phyloP scores from a whole-genome alignment of 139 green algal genomes.

The Tetradesmus lagerheimii region DNA sequence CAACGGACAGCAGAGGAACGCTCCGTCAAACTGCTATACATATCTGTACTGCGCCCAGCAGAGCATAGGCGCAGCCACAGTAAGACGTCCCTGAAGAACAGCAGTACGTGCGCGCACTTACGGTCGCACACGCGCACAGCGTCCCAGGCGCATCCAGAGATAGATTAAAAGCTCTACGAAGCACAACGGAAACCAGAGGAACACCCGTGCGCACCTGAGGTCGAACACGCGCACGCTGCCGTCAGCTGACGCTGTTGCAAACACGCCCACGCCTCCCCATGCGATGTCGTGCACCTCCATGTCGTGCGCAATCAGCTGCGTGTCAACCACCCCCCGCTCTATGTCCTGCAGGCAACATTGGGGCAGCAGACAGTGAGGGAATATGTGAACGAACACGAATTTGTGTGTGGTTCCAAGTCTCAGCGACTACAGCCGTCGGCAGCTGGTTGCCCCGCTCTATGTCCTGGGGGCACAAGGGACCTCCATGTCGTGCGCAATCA shows the following conservation, averaged over 20 bases:
- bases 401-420: background rate
- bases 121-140: slow-evolving; percentile 98
- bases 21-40: no score
- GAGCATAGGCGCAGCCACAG: no score
- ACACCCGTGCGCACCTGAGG: slow-evolving; percentile 75
- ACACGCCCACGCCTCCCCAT: slow-evolving; percentile 95
- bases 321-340: slow-evolving; percentile 89
- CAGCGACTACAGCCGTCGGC: no score
- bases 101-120: no score
- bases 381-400: background rate
- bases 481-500: slow-evolving; percentile 96
- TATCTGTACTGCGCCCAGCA: no score
- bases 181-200: no score
- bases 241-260: slow-evolving; percentile 96
- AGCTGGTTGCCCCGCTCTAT: no score
- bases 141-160: no score
- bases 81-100: no score
- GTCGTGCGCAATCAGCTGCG: slow-evolving; percentile 96
- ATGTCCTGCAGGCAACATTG: slow-evolving; percentile 13
- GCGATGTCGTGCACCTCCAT: slow-evolving; percentile 98
- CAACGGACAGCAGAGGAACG: no score
- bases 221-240: slow-evolving; percentile 97
- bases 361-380: no score
- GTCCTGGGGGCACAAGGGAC: no score
- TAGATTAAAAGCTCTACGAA: slow-evolving; percentile 56